Percentiles rank a stretch among this genome's conserved stretches.
Conservation (phyloP, 2,329 filamentous ascomycete species). For the Claviceps arundinis region DNA sequence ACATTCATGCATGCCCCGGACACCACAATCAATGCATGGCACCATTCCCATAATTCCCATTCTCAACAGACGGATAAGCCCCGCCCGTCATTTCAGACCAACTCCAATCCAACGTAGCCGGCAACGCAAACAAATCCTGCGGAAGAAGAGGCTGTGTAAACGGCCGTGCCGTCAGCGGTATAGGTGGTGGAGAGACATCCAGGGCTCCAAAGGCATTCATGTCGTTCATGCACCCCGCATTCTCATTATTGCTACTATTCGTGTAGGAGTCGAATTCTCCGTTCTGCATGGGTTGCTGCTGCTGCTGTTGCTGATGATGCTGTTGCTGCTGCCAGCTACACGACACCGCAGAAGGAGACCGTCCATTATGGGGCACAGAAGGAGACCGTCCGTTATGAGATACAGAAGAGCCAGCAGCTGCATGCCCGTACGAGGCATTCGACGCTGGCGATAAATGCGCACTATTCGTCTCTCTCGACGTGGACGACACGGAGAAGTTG, state of each 20-base stretch:
- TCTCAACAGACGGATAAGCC: slow-evolving; percentile 50
- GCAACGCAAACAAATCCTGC: slow-evolving; percentile 88
- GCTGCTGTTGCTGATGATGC: slow-evolving; percentile 36
- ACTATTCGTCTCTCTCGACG: slow-evolving; percentile 6
- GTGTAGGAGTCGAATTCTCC: slow-evolving; percentile 30
- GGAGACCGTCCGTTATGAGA: slow-evolving; percentile 29
- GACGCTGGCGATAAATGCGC: slow-evolving; percentile 17
- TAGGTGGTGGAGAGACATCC: slow-evolving; percentile 9
- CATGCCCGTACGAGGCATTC: slow-evolving; percentile 12
- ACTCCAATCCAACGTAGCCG: slow-evolving; percentile 90
- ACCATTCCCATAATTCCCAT: slow-evolving; percentile 19
- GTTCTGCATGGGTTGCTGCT: slow-evolving; percentile 24
- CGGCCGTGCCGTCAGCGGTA: slow-evolving; percentile 12
- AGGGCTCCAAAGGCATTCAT: slow-evolving; percentile 30
- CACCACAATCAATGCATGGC: neutral
- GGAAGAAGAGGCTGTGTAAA: slow-evolving; percentile 84
- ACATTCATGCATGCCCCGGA: too few relatives aligned
- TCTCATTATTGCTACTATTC: neutral
- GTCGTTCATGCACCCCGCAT: slow-evolving; percentile 9
- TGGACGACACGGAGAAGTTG: slow-evolving; percentile 2
- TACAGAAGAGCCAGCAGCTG: slow-evolving; percentile 14
- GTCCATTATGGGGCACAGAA: slow-evolving; percentile 23
- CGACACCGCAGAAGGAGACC: slow-evolving; percentile 31
- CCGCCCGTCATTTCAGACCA: slow-evolving; percentile 58
- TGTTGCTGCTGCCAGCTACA: slow-evolving; percentile 13